Evolutionary conservation across 306 rosid genomes (phyloP), one percentile per base, ranked within the genome.

Genomic region (Corylus heterophylla): DNA sequence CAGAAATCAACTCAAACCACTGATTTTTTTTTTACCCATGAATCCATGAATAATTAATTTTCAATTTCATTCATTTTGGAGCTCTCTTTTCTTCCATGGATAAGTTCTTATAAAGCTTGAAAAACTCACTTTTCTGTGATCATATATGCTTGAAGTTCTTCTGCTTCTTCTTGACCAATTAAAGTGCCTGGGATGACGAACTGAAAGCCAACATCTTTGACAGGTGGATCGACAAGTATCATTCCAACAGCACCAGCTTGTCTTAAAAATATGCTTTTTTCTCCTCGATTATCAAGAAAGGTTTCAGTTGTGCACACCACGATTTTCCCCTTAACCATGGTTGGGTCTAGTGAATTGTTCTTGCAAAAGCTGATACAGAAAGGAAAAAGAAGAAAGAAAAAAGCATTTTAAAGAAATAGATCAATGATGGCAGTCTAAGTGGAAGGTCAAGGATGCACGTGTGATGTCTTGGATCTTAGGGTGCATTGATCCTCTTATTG

Each of bases 161-260:
- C 74, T 44, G 81, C 89, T 14, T 84, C 84, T 80, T 84, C 88
- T 72, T 87, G 89, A 77, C 93, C 87, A 82, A 92, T 89, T 61
- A 86, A 76, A 74, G 92, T 87, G 82, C 73, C 81, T 16, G 95
- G 90, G 71, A 90, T 89, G 85, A 86, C 83, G 77, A 86, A 87
- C 77, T 89, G 89, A 72, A 86, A 90, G 58, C 89, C 92, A 55
- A 90, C 39, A 18, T 87, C 89, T 84, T 82, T 87, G 48, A 87
- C 79, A 70, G 77, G 76, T 69, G 91, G 87, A 77, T 92, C 97
- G 61, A 89, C 85, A 35, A 87, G 90, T 76, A 90, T 90, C 90
- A 89, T 86, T 76, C 97, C 93, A 75, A 89, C 92, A 25, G 89
- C 94, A 51, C 92, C 93, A 69, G 92, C 93, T 76, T 88, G 75